Conservation (phyloP, 345 rosid genomes). For the Cardiospermum halicacabum region DNA sequence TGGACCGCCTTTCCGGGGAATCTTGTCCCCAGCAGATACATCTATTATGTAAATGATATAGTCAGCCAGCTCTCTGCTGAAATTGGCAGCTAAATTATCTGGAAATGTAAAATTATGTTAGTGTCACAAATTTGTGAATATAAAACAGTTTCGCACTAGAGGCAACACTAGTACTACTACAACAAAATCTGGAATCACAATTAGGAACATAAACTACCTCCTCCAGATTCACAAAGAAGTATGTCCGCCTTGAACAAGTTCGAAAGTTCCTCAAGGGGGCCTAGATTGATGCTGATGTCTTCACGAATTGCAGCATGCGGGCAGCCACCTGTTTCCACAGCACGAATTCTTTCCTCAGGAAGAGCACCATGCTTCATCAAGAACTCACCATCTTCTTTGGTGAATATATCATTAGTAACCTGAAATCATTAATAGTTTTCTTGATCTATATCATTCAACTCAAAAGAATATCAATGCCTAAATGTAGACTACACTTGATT, state of each 20-base stretch:
- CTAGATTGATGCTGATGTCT: slow-evolving; percentile 94
- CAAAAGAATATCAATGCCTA: neutral
- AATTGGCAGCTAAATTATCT: slow-evolving; percentile 96
- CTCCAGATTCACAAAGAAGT: slow-evolving; percentile 97
- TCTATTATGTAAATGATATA: slow-evolving; percentile 91
- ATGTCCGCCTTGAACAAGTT: slow-evolving; percentile 79
- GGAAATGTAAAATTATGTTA: slow-evolving; percentile 22
- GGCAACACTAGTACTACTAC: neutral
- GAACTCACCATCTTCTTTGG: slow-evolving; percentile 96
- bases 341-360: slow-evolving; percentile 87
- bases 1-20: slow-evolving; percentile 95
- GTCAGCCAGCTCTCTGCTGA: slow-evolving; percentile 95
- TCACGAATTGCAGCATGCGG: slow-evolving; percentile 99
- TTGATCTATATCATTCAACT: slow-evolving; percentile 10
- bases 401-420: slow-evolving; percentile 99
- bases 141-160: neutral
- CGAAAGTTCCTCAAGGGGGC: slow-evolving; percentile 95
- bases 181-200: neutral
- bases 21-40: slow-evolving; percentile 92
- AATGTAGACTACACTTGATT: neutral
- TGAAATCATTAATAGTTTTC: slow-evolving; percentile 21
- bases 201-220: slow-evolving; percentile 41
- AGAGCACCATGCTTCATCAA: slow-evolving; percentile 88
- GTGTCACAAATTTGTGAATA: neutral
- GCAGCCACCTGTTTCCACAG: slow-evolving; percentile 96